Percentiles rank a stretch among this genome's conserved stretches.
These are phyloP conservation scores for Thalassiosira mediterranea DNA, from an alignment of 352 stramenopile species.

Conservation along the genomic window DNA sequence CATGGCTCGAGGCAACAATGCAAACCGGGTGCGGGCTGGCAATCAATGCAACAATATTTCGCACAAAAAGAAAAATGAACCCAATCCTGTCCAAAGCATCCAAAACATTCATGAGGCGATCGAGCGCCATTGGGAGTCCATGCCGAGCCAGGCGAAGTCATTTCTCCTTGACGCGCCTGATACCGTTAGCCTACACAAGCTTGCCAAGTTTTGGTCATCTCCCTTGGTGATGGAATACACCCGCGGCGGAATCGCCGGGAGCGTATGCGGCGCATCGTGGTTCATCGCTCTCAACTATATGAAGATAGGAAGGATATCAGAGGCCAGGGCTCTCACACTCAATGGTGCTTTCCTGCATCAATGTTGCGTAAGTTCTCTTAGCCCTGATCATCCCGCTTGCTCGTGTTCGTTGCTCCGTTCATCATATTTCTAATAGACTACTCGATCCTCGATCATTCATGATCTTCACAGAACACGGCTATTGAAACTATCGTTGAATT, in stretches of 20 bases:
- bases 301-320: slow-evolving; percentile 9
- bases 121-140: slow-evolving; percentile 8
- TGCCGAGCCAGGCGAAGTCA: background rate
- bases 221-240: slow-evolving; percentile 15
- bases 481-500: slow-evolving; percentile 23
- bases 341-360: slow-evolving; percentile 48
- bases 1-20: slow-evolving; percentile 1
- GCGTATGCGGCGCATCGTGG: background rate
- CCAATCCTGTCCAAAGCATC: background rate
- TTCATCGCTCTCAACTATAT: slow-evolving; percentile 21
- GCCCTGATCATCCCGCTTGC: no score
- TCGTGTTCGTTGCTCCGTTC: no score
- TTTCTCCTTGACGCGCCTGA: slow-evolving; percentile 3
- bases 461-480: slow-evolving; percentile 29
- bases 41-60: background rate
- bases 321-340: slow-evolving; percentile 32
- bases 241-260: slow-evolving; percentile 12
- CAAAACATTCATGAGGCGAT: slow-evolving; percentile 7
- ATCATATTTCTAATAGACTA: no score
- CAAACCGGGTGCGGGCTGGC: background rate
- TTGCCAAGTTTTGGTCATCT: slow-evolving; percentile 25
- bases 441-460: no score
- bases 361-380: slow-evolving; percentile 27
- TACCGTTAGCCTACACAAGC: slow-evolving; percentile 25
- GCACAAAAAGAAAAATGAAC: slow-evolving; percentile 1